phyloP scores from a whole-genome alignment of 1,139 yeast genomes.

The Debaryomyces fabryi region DNA sequence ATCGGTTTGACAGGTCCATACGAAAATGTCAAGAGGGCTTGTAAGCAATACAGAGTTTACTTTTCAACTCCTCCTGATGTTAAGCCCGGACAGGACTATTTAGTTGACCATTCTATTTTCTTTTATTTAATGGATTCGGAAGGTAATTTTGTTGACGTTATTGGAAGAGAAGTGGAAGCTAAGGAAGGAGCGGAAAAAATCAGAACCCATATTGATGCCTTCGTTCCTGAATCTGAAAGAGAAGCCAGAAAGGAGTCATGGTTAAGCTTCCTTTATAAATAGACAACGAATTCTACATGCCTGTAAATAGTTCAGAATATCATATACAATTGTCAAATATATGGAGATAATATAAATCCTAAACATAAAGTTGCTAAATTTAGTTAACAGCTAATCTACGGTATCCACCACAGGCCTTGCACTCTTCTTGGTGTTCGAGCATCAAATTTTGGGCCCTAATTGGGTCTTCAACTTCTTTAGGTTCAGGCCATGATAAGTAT shows the following conservation, averaged over 20 bases:
- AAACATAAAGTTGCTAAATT: background rate
- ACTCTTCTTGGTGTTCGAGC: slow-evolving; percentile 48
- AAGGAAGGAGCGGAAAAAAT: slow-evolving; percentile 79
- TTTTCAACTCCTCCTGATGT: slow-evolving; percentile 94
- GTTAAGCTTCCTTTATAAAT: slow-evolving; percentile 57
- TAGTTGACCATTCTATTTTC: slow-evolving; percentile 96
- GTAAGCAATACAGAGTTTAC: slow-evolving; percentile 89
- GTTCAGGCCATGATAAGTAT: slow-evolving; percentile 53
- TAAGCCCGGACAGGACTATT: slow-evolving; percentile 92
- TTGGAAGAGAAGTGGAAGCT: slow-evolving; percentile 88
- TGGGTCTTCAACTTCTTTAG: slow-evolving; percentile 51
- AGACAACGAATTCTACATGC: slow-evolving; percentile 9
- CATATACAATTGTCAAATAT: background rate
- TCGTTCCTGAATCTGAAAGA: slow-evolving; percentile 67
- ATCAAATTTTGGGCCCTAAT: slow-evolving; percentile 48
- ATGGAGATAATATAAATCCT: background rate
- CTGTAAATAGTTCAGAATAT: slow-evolving; percentile 8
- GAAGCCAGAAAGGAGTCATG: slow-evolving; percentile 58
- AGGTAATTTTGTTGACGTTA: slow-evolving; percentile 90
- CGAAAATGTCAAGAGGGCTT: slow-evolving; percentile 77
- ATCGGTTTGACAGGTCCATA: slow-evolving; percentile 91
- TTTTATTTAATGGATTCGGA: slow-evolving; percentile 96
- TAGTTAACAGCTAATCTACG: slow-evolving; percentile 39
- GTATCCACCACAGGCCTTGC: slow-evolving; percentile 54
- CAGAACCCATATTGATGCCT: slow-evolving; percentile 73